Base-by-base conservation (phyloP, 1,284 basidiomycete genomes). In the Cerrena zonata region DNA sequence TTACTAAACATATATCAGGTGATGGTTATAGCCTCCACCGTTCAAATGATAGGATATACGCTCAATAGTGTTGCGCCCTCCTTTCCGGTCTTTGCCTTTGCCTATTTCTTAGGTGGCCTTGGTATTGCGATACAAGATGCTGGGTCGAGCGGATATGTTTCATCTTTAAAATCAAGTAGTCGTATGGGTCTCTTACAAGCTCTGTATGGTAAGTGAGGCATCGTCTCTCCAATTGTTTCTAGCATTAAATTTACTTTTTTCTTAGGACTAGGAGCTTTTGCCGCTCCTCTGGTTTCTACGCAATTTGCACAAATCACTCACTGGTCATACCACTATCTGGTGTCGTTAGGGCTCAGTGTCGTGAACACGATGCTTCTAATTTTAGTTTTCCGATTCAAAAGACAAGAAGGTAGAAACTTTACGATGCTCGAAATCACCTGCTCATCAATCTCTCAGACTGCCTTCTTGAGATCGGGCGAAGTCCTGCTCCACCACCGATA, bases 161-260 rank as follows among this genome's bases (percentile, higher is more conserved):
- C 76, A 15, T 67, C 67, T 46, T 67, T 82, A 11, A 72, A 71
- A 48, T 7, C 7, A 7, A 64, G 72, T 34, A 66, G 69, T 1
- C 82, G 82, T 60, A 84, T 87, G 81, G 80, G 81, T 45, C 61
- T 86, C 37, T 59, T 82, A 36, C 84, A 86, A 58, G 82, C 79
- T 0, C 64, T 71, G 11, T 68, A 44, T 84, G 81, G 82, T 3
- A 63, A 73, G 30, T n/a, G 30, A 7, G 30, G 15, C 30, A 34
- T 34, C 30, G 30, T 34, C 30, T 15, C 15, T 34, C n/a, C n/a
- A n/a, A n/a, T n/a, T n/a, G n/a, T n/a, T n/a, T n/a, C n/a, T n/a
- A 15, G 15, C 30, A 15, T 34, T 7, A 34, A 34, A 34, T 7
- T 34, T 15, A 15, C 15, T 15, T 34, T 15, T 7, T 34, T 34